phyloP scores from a whole-genome alignment of 768 basidiomycete species.

The Dendrothele bispora region DNA sequence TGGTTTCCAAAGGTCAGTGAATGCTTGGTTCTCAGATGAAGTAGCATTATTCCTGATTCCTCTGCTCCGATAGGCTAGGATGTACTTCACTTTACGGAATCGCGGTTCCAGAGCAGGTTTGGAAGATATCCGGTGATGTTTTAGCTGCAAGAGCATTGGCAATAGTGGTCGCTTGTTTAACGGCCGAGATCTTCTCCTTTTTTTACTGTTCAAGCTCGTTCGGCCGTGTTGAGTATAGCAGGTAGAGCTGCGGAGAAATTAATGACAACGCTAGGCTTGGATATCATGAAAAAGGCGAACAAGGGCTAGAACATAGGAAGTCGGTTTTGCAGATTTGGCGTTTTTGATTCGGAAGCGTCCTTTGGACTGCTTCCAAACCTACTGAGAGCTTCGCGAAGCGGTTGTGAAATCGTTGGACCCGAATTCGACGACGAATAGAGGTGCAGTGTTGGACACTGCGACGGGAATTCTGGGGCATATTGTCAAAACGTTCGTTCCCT shows the following conservation, averaged over 20 bases:
- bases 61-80: conserved; percentile 38
- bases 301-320: conserved; percentile 79
- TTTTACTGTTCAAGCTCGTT: too few species aligned
- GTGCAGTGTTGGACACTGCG: conserved; percentile 86
- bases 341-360: conserved; percentile 95
- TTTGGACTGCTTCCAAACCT: conserved; percentile 80
- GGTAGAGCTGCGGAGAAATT: too few species aligned
- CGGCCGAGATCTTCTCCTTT: too few species aligned
- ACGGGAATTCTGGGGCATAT: conserved; percentile 94
- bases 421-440: conserved; percentile 70
- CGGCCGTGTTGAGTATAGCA: too few species aligned
- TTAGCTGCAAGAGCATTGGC: conserved; percentile 72
- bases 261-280: conserved; percentile 91
- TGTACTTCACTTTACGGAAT: conserved; percentile 42
- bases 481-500: conserved; percentile 75
- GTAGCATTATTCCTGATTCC: conserved; percentile 3
- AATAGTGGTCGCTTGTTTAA: conserved; percentile 61
- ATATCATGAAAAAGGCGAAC: conserved; percentile 77
- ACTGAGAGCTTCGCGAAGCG: conserved; percentile 85
- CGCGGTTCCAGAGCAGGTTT: conserved; percentile 42
- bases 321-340: conserved; percentile 90
- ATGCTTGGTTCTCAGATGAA: background rate
- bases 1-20: conserved; percentile 51
- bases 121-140: conserved; percentile 72
- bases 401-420: conserved; percentile 97